Base-by-base conservation (phyloP, 106 monocot genomes). In the Dendrobium catenatum region DNA sequence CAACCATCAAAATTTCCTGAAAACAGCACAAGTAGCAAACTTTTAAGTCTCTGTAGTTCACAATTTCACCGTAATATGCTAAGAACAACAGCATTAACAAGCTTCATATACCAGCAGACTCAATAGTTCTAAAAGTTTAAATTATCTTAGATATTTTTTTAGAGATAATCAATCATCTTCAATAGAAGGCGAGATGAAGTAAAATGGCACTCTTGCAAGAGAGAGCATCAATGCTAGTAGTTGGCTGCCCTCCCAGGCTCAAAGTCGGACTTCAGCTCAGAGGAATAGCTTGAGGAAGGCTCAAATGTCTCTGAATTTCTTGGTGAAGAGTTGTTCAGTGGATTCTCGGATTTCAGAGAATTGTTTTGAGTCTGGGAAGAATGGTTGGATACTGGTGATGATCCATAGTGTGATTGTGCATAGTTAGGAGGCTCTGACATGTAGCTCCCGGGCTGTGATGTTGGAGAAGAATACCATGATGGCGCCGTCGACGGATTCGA, bases 211-310 rank as follows among this genome's bases (percentile, higher is more conserved):
- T 16, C 46, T 46, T 3, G 18, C 58, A 58, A 58, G 58, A 19
- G 24, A 72, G 33, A 33, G 43, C 4, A 44, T 44, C 44, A 16
- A 5, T 20, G 8, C 76, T 76, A 76, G 15, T 76, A 76, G 49
- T 76, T 76, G 26, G 49, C 76, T 27, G 76, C 76, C 76, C 76
- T 76, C 51, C 76, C 48, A 51, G 76, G 26, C 20, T 76, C 47
- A 49, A 51, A 24, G 2, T 76, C 76, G 3, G 76, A 76, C 18
- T 6, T 26, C 24, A 27, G 27, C 13, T 76, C 76, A 76, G 76
- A 49, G 9, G 40, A 17, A 72, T 41, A 72, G 5, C 72, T 18
- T 37, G 40, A 72, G 10, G 70, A 74, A 76, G 48, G 24, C 48
- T 76, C 76, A 3, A 15, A 51, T 16, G 22, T 76, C 51, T 76